These are phyloP conservation scores for Tricholoma terreum DNA, from an alignment of 768 basidiomycete genomes.

Conservation along the genomic window DNA sequence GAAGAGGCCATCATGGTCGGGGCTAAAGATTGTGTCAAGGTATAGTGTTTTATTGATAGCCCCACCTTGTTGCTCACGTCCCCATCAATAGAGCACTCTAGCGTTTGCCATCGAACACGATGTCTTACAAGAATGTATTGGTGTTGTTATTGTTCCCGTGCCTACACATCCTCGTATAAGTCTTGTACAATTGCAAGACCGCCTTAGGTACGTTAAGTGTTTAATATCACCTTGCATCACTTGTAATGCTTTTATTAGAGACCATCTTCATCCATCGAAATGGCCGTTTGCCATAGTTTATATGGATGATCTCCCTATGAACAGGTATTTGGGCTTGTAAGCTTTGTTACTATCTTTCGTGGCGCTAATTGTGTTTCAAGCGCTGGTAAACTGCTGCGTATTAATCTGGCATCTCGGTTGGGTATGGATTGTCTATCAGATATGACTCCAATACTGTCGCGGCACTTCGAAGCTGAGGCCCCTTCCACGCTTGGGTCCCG, in stretches of 20 bases:
- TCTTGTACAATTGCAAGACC: slow-evolving; percentile 38
- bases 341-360: background rate
- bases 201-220: slow-evolving; percentile 27
- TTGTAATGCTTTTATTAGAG: slow-evolving; percentile 23
- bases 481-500: slow-evolving; percentile 31
- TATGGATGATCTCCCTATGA: slow-evolving; percentile 34
- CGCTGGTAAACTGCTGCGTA: slow-evolving; percentile 46
- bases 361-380: slow-evolving; percentile 11
- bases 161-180: slow-evolving; percentile 34
- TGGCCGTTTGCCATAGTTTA: slow-evolving; percentile 49
- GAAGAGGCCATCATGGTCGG: slow-evolving; percentile 51
- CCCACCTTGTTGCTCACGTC: background rate
- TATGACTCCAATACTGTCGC: slow-evolving; percentile 27
- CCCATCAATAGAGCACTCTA: slow-evolving; percentile 29
- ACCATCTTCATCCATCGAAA: slow-evolving; percentile 45
- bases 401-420: slow-evolving; percentile 41
- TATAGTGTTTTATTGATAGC: slow-evolving; percentile 9
- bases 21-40: slow-evolving; percentile 40
- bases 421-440: slow-evolving; percentile 36
- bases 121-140: slow-evolving; percentile 46
- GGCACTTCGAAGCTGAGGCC: slow-evolving; percentile 40
- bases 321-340: too few relatives aligned
- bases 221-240: background rate
- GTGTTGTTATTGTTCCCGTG: slow-evolving; percentile 39
- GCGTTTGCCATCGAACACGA: slow-evolving; percentile 47